Evolutionary conservation across 179 eudicot genomes (phyloP), one percentile per base, ranked within the genome.

Genomic region (Silene noctiflora): DNA sequence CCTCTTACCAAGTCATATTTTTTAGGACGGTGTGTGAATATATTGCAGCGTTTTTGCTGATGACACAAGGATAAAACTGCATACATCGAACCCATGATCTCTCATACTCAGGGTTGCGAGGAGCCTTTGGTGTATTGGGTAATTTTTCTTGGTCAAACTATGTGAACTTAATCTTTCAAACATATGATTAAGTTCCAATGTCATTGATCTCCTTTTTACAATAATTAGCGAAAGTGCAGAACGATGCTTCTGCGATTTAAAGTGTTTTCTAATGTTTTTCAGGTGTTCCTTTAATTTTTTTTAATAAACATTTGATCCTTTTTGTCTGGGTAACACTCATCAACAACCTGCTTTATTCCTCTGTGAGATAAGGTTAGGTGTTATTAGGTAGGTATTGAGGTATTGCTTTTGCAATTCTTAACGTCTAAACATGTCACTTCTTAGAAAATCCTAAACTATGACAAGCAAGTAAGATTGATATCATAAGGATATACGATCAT

Each of bases 361-460:
- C 4, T 17, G 46, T 60, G 69, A 69, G 79, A 76, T 69, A 31
- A 76, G 74, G 25, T 76, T 71, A 76, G 66, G 53, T 68, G 46
- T 46, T 46, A 46, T 46, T 56, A 58, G 69, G 67, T 64, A 63
- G 29, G 77, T 62, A 69, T 44, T 44, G 4, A 29, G 65, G 64
- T 55, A 51, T 29, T 51, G 42, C 22, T 71, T 71, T 71, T 22
- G 59, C 53, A 69, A 17, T 69, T 48, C 35, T 71, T 24, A 71
- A 71, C 21, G 4, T 71, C 14, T 56, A 27, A 72, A 33, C 64
- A n/a, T 58, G 65, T 72, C 75, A 72, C 46, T 29, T n/a, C 63
- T 19, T 59, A 19, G 17, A 67, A 39, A n/a, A 35, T 67, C 25
- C 22, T n/a, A 13, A 39, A 8, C 19, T n/a, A 19, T 67, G 24